Conservation (phyloP, 2,329 filamentous ascomycete species). For the Phyllosticta citribraziliensis region DNA sequence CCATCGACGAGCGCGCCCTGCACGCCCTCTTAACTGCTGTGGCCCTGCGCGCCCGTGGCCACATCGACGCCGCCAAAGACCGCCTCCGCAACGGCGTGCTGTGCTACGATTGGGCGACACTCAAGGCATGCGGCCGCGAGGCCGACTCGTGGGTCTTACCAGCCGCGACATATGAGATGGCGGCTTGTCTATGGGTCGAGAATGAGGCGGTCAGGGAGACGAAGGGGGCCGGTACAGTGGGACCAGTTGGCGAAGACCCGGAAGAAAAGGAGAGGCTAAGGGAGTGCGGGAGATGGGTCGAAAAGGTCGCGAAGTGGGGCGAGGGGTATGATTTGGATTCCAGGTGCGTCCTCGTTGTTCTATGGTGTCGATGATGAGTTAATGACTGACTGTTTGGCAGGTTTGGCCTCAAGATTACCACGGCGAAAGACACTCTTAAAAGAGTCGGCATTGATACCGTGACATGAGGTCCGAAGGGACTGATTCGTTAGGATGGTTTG, state of each 20-base stretch:
- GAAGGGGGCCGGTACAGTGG: background rate
- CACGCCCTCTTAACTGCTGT: constrained; percentile 57
- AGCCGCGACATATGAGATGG: constrained; percentile 77
- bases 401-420: constrained; percentile 63
- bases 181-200: constrained; percentile 69
- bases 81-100: constrained; percentile 56
- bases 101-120: constrained; percentile 41
- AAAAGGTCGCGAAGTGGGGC: constrained; percentile 56
- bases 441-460: constrained; percentile 15
- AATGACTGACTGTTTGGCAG: constrained; percentile 15
- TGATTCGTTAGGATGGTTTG: background rate
- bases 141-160: constrained; percentile 65
- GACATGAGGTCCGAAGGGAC: background rate
- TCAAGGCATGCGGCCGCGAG: constrained; percentile 44
- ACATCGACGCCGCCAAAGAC: constrained; percentile 53
- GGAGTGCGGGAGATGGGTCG: constrained; percentile 55
- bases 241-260: constrained; percentile 10
- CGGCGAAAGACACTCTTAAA: constrained; percentile 54
- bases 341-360: constrained; percentile 30
- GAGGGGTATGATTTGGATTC: constrained; percentile 65
- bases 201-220: constrained; percentile 31
- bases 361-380: background rate
- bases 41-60: constrained; percentile 53
- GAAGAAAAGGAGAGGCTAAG: constrained; percentile 39
- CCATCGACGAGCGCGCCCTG: constrained; percentile 53